A percentile compares a stretch with the other conserved stretches of the same genome.
phyloP scores from a whole-genome alignment of 2,329 filamentous ascomycete genomes.

The Fusarium sp. region DNA sequence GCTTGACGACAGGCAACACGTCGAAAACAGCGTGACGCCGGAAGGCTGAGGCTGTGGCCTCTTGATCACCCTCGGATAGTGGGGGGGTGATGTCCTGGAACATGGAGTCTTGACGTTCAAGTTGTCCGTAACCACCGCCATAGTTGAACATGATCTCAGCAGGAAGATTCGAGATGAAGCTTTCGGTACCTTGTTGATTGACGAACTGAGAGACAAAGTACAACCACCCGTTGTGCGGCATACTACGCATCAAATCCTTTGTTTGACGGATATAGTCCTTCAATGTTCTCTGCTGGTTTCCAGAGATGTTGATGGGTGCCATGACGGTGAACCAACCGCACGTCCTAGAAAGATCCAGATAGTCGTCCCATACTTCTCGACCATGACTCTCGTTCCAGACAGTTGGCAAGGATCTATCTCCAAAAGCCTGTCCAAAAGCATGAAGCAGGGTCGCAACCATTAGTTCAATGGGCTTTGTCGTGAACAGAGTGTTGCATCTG shows the following conservation, averaged over 20 bases:
- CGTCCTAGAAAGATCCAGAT: slow-evolving; percentile 49
- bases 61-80: not conserved
- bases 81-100: not conserved
- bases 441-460: slow-evolving; percentile 39
- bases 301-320: not conserved
- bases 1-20: not conserved
- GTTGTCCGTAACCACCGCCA: not conserved
- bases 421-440: slow-evolving; percentile 49
- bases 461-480: slow-evolving; percentile 19
- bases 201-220: slow-evolving; percentile 5
- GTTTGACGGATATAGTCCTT: not conserved
- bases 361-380: slow-evolving; percentile 47
- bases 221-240: slow-evolving; percentile 1
- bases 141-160: slow-evolving; percentile 10
- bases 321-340: slow-evolving; percentile 55
- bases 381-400: slow-evolving; percentile 55
- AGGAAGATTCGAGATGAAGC: not conserved
- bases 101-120: not conserved
- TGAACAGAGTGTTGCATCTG: slow-evolving; percentile 7
- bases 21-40: slow-evolving; percentile 9
- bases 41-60: not conserved
- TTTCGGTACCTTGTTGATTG: not conserved
- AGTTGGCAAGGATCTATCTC: slow-evolving; percentile 44
- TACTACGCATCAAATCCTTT: not conserved
- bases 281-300: not conserved